These are phyloP conservation scores for Orbilia javanica DNA, from an alignment of 2,329 filamentous ascomycete species.

Conservation along the genomic window DNA sequence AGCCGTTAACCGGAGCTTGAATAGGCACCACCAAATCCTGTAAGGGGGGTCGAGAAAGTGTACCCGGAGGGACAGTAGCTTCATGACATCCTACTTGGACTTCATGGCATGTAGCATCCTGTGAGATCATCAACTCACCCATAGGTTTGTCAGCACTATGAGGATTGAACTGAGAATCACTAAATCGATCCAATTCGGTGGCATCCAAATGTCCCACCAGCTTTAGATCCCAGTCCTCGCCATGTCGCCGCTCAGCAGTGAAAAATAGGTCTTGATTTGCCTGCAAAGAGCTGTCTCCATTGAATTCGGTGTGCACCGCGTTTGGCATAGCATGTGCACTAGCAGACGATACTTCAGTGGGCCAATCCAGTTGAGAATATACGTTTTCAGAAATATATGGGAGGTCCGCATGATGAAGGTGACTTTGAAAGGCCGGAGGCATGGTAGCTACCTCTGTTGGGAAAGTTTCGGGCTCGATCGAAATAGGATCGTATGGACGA, in stretches of 20 bases:
- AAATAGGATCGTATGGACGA: conserved; percentile 36
- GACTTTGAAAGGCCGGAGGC: conserved; percentile 18
- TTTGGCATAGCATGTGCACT: conserved; percentile 39
- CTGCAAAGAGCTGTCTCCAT: conserved; percentile 1
- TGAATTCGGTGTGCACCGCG: conserved; percentile 20
- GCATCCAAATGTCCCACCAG: conserved; percentile 44
- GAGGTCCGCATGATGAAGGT: conserved; percentile 24
- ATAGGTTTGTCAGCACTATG: conserved; percentile 27
- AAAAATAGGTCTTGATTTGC: conserved; percentile 37
- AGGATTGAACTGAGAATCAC: conserved; percentile 30
- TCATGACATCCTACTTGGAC: conserved; percentile 11
- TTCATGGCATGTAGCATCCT: conserved; percentile 25
- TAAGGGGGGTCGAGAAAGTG: conserved; percentile 17
- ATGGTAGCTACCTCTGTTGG: conserved; percentile 25
- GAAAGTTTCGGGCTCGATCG: conserved; percentile 15
- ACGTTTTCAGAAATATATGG: conserved; percentile 37
- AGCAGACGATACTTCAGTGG: neutral
- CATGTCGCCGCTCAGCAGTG: conserved; percentile 32
- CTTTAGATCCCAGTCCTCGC: conserved; percentile 40
- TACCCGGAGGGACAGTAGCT: neutral
- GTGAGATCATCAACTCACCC: conserved; percentile 32
- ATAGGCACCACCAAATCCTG: conserved; percentile 30
- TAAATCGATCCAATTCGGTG: conserved; percentile 32
- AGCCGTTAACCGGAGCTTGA: conserved; percentile 18
- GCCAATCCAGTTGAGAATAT: conserved; percentile 29